These are phyloP conservation scores for Talaromyces sp. DNA, from an alignment of 2,329 filamentous ascomycete genomes.

Conservation along the genomic window DNA sequence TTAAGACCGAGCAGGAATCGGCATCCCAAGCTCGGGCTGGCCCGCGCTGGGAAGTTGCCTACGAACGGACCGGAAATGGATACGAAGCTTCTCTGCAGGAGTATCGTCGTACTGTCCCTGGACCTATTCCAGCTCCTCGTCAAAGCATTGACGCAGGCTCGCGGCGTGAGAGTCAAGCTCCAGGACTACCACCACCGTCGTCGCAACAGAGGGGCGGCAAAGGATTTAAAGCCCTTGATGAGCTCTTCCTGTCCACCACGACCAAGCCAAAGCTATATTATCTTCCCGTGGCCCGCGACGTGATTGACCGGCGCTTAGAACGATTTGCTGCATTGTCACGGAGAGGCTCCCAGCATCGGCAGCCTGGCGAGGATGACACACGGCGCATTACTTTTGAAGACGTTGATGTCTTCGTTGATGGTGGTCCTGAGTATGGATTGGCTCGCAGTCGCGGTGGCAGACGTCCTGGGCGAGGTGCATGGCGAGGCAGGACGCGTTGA, in stretches of 20 bases:
- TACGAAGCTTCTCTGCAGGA: slow-evolving; percentile 56
- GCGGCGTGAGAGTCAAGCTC: slow-evolving; percentile 21
- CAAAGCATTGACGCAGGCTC: slow-evolving; percentile 14
- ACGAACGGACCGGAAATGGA: slow-evolving; percentile 54
- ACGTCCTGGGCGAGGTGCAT: slow-evolving; percentile 23
- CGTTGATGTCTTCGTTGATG: slow-evolving; percentile 61
- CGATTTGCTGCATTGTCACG: slow-evolving; percentile 45
- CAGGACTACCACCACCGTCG: slow-evolving; percentile 6
- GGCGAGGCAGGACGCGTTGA: slow-evolving; percentile 12
- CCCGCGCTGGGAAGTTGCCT: slow-evolving; percentile 68
- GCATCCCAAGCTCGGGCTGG: slow-evolving; percentile 33
- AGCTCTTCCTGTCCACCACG: slow-evolving; percentile 55
- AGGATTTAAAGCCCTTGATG: slow-evolving; percentile 54
- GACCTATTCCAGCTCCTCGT: slow-evolving; percentile 22
- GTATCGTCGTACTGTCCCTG: slow-evolving; percentile 23
- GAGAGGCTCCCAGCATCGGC: slow-evolving; percentile 30
- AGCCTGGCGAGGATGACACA: slow-evolving; percentile 47
- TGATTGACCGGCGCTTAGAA: slow-evolving; percentile 61
- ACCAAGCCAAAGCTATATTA: slow-evolving; percentile 62
- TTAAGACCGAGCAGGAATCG: slow-evolving; percentile 58
- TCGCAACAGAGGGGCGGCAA: slow-evolving; percentile 27
- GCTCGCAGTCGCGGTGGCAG: slow-evolving; percentile 33
- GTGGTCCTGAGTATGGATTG: slow-evolving; percentile 59
- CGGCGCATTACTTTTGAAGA: slow-evolving; percentile 71
- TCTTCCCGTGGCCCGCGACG: slow-evolving; percentile 58